Base-by-base conservation (phyloP, 257 asterid species). In the Nicotiana obtusifolia region DNA sequence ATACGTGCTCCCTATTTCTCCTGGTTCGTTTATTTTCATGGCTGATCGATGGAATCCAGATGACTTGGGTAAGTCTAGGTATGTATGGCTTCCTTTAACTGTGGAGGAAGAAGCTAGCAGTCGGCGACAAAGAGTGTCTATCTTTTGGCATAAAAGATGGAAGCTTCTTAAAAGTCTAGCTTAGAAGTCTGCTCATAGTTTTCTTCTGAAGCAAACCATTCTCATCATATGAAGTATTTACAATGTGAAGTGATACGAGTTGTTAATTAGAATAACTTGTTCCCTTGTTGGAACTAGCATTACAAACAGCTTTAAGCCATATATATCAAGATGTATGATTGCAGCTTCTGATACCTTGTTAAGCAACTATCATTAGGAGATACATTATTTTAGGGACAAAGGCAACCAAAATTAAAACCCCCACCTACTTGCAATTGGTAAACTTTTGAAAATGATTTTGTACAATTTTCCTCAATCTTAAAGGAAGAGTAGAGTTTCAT, bases 121-220 rank as follows among this genome's bases (percentile, higher is more conserved):
- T 52, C 76, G 86, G 80, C 86, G 89, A 94, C 87, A 95, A 1
- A 88, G 86, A 30, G 94, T 94, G 78, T 87, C 93, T 1, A 86
- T 94, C 78, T 90, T 87, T 87, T 94, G 98, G 97, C 93, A 91
- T 81, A 67, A 73, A 64, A 90, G 83, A 64, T 92, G 98, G 98
- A 91, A 87, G 86, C 80, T 85, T 81, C 88, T 90, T 53, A 49
- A 76, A 20, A 57, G 62, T 49, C 62, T 10, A 15, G 37, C 11
- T 24, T 75, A 75, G 79, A 5, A 71, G 60, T 14, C 4, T 49
- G 79, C 41, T 47, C 4, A 49, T 73, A 24, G 3, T 24, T 73
- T 73, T 49, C 57, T 52, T 52, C 5, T 52, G 57, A 52, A 10
- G 1, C 56, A 49, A 1, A 0, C 1, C 1, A 49, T 9, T 47